Base-by-base conservation (phyloP, 345 rosid species). In the Arabidopsis suecica region DNA sequence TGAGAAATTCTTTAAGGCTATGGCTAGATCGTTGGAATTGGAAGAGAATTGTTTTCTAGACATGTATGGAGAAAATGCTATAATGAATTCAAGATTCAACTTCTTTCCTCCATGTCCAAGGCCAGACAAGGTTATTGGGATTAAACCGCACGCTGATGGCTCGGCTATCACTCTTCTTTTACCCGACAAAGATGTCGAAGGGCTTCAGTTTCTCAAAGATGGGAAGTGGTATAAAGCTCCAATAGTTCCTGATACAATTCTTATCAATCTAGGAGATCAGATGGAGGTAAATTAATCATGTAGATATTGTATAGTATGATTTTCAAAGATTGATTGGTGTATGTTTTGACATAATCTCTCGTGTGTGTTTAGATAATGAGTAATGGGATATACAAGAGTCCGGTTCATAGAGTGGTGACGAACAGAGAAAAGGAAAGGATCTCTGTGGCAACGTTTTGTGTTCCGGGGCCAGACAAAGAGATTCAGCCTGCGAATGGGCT, bases 371-470 rank as follows among this genome's bases (percentile, higher is more conserved):
- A 84, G 91, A 83, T 84, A 68, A 85, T 80, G 88, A 84, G 85
- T 72, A 87, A 89, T 65, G 88, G 86, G 16, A 82, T 84, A 56
- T 89, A 79, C 79, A 87, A 86, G 83, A 87, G 90, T 61, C 61
- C 81, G 9, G 61, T 81, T 41, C 86, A 82, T 71, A 64, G 88
- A 57, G 91, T 80, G 68, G 76, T 82, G 77, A 83, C 88, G 0
- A 83, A 83, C 76, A 61, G 72, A 3, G 84, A 81, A 59, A 84
- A 63, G 44, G 84, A 83, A 72, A 82, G 92, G 64, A 72, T 76
- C 38, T 82, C 86, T 23, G 41, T 87, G n/a, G 90, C 90, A 12
- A 80, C 82, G 2, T 86, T 87, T 80, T 82, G 78, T 54, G 0
- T 73, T 23, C 89, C 88, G 3, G 78, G 78, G 10, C 20, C 82